Evolutionary conservation across 2,329 filamentous ascomycete genomes (phyloP).

Genomic region (Hawksworthiomyces lignivorus): DNA sequence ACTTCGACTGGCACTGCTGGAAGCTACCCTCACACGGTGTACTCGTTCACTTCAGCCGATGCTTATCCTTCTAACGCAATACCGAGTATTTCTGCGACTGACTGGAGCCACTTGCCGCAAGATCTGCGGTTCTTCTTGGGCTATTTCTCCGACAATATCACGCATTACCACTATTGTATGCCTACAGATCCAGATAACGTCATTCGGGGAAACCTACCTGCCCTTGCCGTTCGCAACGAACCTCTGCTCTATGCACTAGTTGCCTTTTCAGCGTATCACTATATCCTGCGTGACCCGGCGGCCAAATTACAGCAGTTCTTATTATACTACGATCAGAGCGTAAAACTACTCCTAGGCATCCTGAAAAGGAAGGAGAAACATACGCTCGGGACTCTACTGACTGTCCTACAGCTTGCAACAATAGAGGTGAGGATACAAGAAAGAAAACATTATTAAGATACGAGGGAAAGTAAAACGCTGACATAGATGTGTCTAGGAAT

Average conservation of each 20-base stretch:
- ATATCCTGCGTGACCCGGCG: constrained; percentile 60
- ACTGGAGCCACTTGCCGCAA: constrained; percentile 52
- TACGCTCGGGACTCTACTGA: constrained; percentile 67
- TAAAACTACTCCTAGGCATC: constrained; percentile 65
- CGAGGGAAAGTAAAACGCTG: too few relatives aligned
- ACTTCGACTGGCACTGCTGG: constrained; percentile 36
- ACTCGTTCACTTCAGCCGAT: constrained; percentile 16
- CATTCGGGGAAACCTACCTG: constrained; percentile 62
- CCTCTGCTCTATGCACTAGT: constrained; percentile 79
- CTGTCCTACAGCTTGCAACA: constrained; percentile 83
- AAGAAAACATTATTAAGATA: constrained; percentile 29
- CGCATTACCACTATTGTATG: constrained; percentile 74
- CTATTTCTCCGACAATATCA: constrained; percentile 72
- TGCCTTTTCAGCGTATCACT: constrained; percentile 83
- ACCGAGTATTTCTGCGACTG: constrained; percentile 22
- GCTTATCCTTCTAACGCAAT: constrained; percentile 9
- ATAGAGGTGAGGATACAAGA: constrained; percentile 60
- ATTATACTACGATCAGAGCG: constrained; percentile 82
- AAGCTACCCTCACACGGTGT: constrained; percentile 25
- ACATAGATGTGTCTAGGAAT: constrained; percentile 48
- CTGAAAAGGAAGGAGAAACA: constrained; percentile 65
- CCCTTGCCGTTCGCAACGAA: constrained; percentile 65
- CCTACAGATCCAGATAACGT: constrained; percentile 65
- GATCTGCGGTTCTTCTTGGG: constrained; percentile 72
- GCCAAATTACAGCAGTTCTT: constrained; percentile 77